phyloP scores from a whole-genome alignment of 257 asterid species.

The Fraxinus cuspidata region DNA sequence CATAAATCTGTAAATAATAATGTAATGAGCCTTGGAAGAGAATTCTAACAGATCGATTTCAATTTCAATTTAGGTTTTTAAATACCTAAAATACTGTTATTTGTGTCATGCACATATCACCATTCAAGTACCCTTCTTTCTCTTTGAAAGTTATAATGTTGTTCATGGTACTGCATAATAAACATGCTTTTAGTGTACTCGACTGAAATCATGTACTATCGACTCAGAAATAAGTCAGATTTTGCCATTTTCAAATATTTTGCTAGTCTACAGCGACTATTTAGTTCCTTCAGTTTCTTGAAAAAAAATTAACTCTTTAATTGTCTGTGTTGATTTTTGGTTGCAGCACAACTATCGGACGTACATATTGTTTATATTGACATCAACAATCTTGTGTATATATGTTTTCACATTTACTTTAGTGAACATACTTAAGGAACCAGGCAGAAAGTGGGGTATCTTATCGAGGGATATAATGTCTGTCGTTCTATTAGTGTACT shows the following conservation, averaged over 20 bases:
- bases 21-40: no score
- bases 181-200: no score
- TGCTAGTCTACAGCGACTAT: not conserved
- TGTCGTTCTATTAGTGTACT: slow-evolving; percentile 1
- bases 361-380: slow-evolving; percentile 69
- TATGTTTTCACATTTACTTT: slow-evolving; percentile 85
- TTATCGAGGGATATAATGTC: slow-evolving; percentile 51
- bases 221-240: not conserved
- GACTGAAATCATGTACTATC: no score
- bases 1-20: no score
- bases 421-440: slow-evolving; percentile 54
- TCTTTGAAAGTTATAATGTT: no score
- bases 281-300: slow-evolving; percentile 1
- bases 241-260: not conserved
- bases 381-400: slow-evolving; percentile 73
- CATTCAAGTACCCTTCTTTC: no score
- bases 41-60: not conserved
- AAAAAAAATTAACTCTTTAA: slow-evolving; percentile 14
- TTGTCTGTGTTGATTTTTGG: slow-evolving; percentile 17
- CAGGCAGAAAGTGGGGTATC: slow-evolving; percentile 53
- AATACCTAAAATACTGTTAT: no score
- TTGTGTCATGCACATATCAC: no score
- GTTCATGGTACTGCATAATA: no score
- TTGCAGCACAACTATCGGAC: slow-evolving; percentile 89
- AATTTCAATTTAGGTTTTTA: no score